Conservation (phyloP, 257 asterid species). For the Plantago elongata region DNA sequence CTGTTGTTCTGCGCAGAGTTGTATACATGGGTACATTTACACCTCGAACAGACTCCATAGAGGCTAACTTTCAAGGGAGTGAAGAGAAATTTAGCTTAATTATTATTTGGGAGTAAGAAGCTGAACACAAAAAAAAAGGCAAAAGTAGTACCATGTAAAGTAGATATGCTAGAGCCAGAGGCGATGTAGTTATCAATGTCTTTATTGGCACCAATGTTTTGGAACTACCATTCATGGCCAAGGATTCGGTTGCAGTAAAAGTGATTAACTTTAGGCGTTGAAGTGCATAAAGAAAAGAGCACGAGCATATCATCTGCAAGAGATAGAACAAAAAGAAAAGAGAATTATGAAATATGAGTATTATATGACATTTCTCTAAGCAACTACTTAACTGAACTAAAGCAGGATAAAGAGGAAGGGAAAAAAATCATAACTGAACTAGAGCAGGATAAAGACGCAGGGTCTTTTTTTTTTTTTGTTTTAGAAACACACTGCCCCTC, state of each 20-base stretch:
- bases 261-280: slow-evolving; percentile 62
- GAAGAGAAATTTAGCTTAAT: slow-evolving; percentile 24
- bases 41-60: slow-evolving; percentile 92
- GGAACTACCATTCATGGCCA: slow-evolving; percentile 35
- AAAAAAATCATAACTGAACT: neutral
- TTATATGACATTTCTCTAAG: neutral
- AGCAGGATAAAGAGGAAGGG: neutral
- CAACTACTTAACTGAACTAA: neutral
- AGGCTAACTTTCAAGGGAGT: slow-evolving; percentile 67
- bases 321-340: slow-evolving; percentile 24
- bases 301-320: slow-evolving; percentile 72
- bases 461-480: no score
- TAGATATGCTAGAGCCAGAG: slow-evolving; percentile 68
- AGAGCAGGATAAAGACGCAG: neutral
- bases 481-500: no score
- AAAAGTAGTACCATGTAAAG: slow-evolving; percentile 69
- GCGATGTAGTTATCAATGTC: slow-evolving; percentile 54
- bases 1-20: slow-evolving; percentile 89
- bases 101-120: slow-evolving; percentile 4
- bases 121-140: slow-evolving; percentile 13
- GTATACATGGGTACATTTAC: slow-evolving; percentile 97
- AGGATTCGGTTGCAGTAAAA: slow-evolving; percentile 48
- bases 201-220: slow-evolving; percentile 45
- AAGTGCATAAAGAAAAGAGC: slow-evolving; percentile 60
- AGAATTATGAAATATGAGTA: slow-evolving; percentile 1